Evolutionary conservation across 345 rosid genomes (phyloP), one percentile per base, ranked within the genome.

Genomic region (Combretum micranthum): DNA sequence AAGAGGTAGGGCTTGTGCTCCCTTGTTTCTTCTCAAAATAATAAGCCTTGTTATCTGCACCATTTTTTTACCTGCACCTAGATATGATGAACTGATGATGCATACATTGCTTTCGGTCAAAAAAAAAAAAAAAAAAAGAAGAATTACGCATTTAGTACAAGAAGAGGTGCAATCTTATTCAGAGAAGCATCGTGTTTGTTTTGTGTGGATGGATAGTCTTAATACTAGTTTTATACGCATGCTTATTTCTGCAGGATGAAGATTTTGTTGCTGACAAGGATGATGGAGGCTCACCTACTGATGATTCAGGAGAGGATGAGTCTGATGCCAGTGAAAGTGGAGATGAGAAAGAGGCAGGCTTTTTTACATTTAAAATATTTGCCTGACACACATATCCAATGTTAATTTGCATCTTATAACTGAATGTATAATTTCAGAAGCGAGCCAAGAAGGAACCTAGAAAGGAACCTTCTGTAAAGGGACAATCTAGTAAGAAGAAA

Each of bases 241-340:
- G 46, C 16, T 49, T 22, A 61, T 65, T 42, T 61, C 22, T 70
- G 60, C 80, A 93, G 99, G 99, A 89, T 70, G 88, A 82, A 74
- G 99, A 93, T 72, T 93, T 89, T 69, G 99, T 93, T 58, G 45
- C 22, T 54, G 90, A 74, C 63, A 81, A 80, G 70, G 99, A 93
- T 42, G 99, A 93, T 52, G 89, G 65, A 66, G 99, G 99, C 50
- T 90, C 97, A 49, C 92, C 97, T 45, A 85, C 95, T 52, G 99
- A 89, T 87, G 97, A 93, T 71, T 93, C 99, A 59, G 99, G 96
- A 57, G 97, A 72, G 12, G 93, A 74, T 9, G 88, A 71, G 4
- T 78, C 88, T 20, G 82, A 84, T 78, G 96, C 64, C 52, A 89
- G 90, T 66, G 78, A 71, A 15, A 80, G 80, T 45, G 90, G 74